phyloP scores from a whole-genome alignment of 2,329 filamentous ascomycete species.

The Parastagonospora avenae region DNA sequence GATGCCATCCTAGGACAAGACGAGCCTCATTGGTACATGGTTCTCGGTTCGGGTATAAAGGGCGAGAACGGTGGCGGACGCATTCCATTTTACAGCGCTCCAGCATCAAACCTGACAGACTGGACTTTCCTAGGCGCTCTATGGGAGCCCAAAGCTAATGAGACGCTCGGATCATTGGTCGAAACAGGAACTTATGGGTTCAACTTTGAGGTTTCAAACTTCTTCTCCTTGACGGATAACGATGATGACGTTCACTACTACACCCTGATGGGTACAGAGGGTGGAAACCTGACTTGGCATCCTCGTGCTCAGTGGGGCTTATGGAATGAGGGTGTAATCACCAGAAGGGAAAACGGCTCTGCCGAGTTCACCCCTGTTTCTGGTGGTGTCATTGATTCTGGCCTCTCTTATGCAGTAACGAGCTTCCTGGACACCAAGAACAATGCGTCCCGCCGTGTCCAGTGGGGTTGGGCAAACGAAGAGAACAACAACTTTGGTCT shows the following conservation, averaged over 20 bases:
- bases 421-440: slow-evolving; percentile 57
- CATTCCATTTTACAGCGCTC: slow-evolving; percentile 54
- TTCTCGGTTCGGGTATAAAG: slow-evolving; percentile 55
- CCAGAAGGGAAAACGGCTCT: slow-evolving; percentile 51
- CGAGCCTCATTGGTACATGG: slow-evolving; percentile 54
- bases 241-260: slow-evolving; percentile 53
- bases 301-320: slow-evolving; percentile 50
- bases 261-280: slow-evolving; percentile 51
- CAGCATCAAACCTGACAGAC: slow-evolving; percentile 50
- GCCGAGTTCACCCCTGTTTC: slow-evolving; percentile 52
- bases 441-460: slow-evolving; percentile 49
- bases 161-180: slow-evolving; percentile 48
- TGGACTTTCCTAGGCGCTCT: slow-evolving; percentile 56
- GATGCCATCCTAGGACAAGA: slow-evolving; percentile 48
- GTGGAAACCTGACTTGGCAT: slow-evolving; percentile 52
- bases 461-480: slow-evolving; percentile 55
- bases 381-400: slow-evolving; percentile 53
- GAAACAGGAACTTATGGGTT: slow-evolving; percentile 54
- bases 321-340: slow-evolving; percentile 53
- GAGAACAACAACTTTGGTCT: slow-evolving; percentile 51
- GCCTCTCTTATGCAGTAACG: slow-evolving; percentile 52
- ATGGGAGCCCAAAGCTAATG: slow-evolving; percentile 52
- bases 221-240: slow-evolving; percentile 52
- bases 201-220: slow-evolving; percentile 57
- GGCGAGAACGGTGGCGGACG: slow-evolving; percentile 52